Conservation (phyloP, 1,284 basidiomycete genomes). For the Moesziomyces globuligerus region DNA sequence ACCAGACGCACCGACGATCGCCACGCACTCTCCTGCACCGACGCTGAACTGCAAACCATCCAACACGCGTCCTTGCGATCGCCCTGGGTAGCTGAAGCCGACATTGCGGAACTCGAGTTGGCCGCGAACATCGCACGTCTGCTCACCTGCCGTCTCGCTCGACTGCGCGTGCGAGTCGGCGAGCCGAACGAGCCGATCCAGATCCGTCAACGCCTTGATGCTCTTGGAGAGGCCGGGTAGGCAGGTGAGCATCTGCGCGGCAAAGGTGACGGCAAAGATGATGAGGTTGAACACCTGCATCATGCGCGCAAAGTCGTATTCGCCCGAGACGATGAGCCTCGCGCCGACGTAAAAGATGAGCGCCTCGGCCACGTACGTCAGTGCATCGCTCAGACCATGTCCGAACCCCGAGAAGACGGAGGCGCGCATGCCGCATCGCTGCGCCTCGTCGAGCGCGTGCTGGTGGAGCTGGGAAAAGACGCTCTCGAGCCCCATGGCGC, state of each 20-base stretch:
- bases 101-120: conserved; percentile 52
- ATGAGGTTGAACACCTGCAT: conserved; percentile 89
- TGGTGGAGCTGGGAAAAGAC: conserved; percentile 80
- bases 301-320: conserved; percentile 86
- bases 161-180: neutral
- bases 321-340: conserved; percentile 80
- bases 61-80: conserved; percentile 33
- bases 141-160: conserved; percentile 9
- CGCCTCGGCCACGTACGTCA: conserved; percentile 81
- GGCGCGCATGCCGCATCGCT: conserved; percentile 77
- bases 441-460: conserved; percentile 73
- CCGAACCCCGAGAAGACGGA: conserved; percentile 86
- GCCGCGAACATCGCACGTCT: conserved; percentile 24
- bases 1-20: conserved; percentile 61
- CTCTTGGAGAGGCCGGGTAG: conserved; percentile 57
- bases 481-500: conserved; percentile 86
- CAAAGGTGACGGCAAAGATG: conserved; percentile 91
- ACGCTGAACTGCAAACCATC: conserved; percentile 36
- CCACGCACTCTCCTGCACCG: conserved; percentile 56
- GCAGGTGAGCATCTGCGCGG: conserved; percentile 86
- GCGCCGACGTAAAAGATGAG: conserved; percentile 90
- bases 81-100: conserved; percentile 56
- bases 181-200: conserved; percentile 75
- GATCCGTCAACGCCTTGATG: conserved; percentile 76
- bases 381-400: conserved; percentile 79